A percentile compares a stretch with the other conserved stretches of the same genome.
Evolutionary conservation across 441 rosid species (phyloP).

Genomic region (Gossypium schwendimanii): DNA sequence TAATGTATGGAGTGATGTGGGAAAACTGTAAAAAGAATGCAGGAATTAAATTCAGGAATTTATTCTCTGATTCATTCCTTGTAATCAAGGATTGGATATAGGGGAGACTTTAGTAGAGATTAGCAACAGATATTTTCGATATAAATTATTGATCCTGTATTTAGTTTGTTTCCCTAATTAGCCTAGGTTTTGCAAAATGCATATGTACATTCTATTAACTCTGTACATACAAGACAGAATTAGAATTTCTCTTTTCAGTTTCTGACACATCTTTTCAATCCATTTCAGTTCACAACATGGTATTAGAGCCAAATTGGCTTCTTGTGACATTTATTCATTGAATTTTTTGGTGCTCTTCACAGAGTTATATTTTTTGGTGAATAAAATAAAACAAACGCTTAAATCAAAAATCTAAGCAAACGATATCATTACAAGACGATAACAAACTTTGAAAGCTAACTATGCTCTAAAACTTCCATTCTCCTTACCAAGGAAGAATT

Average conservation of each 20-base stretch:
- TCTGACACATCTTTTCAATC: not conserved
- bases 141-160: not conserved
- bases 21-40: not conserved
- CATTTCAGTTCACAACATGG: not conserved
- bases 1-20: not conserved
- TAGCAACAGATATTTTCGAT: not conserved
- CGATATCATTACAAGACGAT: too few relatives aligned
- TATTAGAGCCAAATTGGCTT: not conserved
- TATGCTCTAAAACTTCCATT: too few relatives aligned
- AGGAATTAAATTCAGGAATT: not conserved
- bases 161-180: not conserved
- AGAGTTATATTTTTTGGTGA: not conserved
- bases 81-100: not conserved
- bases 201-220: not conserved
- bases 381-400: too few relatives aligned
- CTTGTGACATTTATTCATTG: not conserved
- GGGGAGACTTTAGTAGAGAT: not conserved
- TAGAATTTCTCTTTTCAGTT: not conserved
- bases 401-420: too few relatives aligned
- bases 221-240: not conserved
- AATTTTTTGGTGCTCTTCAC: not conserved
- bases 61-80: not conserved
- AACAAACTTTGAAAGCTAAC: too few relatives aligned
- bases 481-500: too few relatives aligned
- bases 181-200: not conserved